These are phyloP conservation scores for Gossypium thurberi DNA, from an alignment of 345 rosid species.

Conservation along the genomic window DNA sequence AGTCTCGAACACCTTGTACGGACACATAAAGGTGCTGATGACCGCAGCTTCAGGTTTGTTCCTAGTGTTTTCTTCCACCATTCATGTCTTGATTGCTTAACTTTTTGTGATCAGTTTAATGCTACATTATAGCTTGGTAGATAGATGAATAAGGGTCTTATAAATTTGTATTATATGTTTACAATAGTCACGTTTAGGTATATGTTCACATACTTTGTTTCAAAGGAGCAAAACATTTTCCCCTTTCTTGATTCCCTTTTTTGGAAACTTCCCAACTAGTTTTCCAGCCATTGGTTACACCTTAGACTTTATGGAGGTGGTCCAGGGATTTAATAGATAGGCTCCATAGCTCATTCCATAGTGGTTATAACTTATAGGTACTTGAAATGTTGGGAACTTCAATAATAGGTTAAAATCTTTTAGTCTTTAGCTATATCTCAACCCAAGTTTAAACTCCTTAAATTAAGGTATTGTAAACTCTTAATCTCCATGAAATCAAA, in stretches of 20 bases:
- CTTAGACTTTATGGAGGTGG: not conserved
- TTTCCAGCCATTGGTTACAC: not conserved
- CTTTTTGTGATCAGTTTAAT: not conserved
- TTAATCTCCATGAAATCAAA: too few species aligned
- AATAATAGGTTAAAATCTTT: not conserved
- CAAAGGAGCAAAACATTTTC: too few species aligned
- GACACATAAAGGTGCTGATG: conserved; percentile 91
- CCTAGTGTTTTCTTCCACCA: not conserved
- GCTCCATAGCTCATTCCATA: not conserved
- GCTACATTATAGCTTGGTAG: not conserved
- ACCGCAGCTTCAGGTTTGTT: conserved; percentile 84
- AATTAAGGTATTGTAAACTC: too few species aligned
- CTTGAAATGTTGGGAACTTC: not conserved
- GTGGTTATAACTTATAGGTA: too few species aligned
- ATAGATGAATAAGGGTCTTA: not conserved
- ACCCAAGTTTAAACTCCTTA: too few species aligned
- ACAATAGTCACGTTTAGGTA: too few species aligned
- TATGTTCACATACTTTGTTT: too few species aligned
- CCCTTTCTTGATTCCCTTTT: too few species aligned
- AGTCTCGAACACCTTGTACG: conserved; percentile 83
- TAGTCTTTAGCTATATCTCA: not conserved
- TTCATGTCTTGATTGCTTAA: not conserved
- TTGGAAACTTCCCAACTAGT: too few species aligned
- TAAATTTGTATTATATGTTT: too few species aligned
- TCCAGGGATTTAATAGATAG: not conserved